These are phyloP conservation scores for Podaxis sp. DNA, from an alignment of 768 basidiomycete genomes.

Conservation along the genomic window DNA sequence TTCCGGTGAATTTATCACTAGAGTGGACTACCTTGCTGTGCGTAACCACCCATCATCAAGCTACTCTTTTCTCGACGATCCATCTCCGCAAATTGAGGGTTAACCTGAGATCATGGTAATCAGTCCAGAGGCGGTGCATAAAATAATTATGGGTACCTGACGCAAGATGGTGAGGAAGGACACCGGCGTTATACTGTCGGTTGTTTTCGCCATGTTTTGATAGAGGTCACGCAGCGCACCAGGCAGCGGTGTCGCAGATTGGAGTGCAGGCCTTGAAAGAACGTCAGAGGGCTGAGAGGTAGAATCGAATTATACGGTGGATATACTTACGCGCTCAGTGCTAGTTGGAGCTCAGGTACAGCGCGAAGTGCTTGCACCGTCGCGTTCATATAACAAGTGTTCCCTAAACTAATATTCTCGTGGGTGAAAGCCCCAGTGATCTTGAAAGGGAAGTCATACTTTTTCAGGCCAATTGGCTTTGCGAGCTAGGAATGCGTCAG, in stretches of 20 bases:
- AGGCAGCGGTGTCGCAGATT: constrained; percentile 43
- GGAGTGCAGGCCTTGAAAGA: constrained; percentile 32
- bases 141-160: constrained; percentile 31
- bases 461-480: constrained; percentile 79
- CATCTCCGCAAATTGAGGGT: constrained; percentile 90
- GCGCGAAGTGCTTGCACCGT: constrained; percentile 92
- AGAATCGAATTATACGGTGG: background rate
- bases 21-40: constrained; percentile 71
- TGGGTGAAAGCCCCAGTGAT: background rate
- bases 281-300: background rate
- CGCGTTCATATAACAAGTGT: constrained; percentile 98
- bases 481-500: constrained; percentile 49
- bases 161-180: constrained; percentile 71
- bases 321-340: constrained; percentile 55
- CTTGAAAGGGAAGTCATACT: constrained; percentile 40
- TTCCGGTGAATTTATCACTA: constrained; percentile 17
- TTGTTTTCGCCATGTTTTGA: constrained; percentile 68
- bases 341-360: constrained; percentile 83
- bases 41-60: constrained; percentile 49
- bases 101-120: constrained; percentile 37
- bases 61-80: constrained; percentile 41
- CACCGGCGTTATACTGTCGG: constrained; percentile 71
- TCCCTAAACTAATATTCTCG: constrained; percentile 59
- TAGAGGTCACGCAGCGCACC: constrained; percentile 69
- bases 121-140: background rate